A percentile compares a stretch with the other conserved stretches of the same genome.
Conservation (phyloP, 2,329 filamentous ascomycete species). For the Beauveria brongniartii region DNA sequence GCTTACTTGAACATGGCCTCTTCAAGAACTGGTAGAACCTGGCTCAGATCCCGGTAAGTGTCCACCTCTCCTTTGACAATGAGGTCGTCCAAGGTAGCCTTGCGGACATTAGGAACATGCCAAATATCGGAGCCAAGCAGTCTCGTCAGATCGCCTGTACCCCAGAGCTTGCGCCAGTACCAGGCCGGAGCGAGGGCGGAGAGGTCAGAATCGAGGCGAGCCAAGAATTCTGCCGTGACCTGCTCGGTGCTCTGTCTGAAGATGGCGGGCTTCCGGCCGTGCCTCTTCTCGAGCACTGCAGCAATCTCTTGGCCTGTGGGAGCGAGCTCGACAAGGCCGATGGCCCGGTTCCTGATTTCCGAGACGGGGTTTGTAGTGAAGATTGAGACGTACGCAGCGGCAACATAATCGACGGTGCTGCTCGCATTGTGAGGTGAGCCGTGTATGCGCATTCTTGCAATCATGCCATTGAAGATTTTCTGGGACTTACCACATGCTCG, state of each 20-base stretch:
- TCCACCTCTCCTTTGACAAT: background rate
- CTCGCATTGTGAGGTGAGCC: background rate
- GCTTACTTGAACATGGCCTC: too few relatives aligned
- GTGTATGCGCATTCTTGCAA: background rate
- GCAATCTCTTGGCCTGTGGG: background rate
- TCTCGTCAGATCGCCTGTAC: background rate
- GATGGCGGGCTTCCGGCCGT: background rate
- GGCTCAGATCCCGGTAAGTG: background rate
- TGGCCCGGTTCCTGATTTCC: background rate
- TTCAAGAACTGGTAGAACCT: too few relatives aligned
- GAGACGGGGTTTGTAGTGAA: background rate
- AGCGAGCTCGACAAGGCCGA: background rate
- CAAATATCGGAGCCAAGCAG: background rate
- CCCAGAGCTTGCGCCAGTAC: conserved; percentile 1
- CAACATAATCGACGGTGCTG: background rate
- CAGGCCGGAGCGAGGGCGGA: background rate
- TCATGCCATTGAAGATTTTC: background rate
- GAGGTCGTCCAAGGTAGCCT: background rate
- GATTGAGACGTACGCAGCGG: background rate
- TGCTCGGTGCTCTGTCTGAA: background rate
- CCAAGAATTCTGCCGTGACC: background rate
- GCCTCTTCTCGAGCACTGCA: background rate
- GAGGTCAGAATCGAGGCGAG: too few relatives aligned
- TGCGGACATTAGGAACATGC: background rate
- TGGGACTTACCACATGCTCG: too few relatives aligned